A percentile compares a stretch with the other conserved stretches of the same genome.
Evolutionary conservation across 2,329 filamentous ascomycete genomes (phyloP).

Genomic region (Pseudocercospora fijiensis): DNA sequence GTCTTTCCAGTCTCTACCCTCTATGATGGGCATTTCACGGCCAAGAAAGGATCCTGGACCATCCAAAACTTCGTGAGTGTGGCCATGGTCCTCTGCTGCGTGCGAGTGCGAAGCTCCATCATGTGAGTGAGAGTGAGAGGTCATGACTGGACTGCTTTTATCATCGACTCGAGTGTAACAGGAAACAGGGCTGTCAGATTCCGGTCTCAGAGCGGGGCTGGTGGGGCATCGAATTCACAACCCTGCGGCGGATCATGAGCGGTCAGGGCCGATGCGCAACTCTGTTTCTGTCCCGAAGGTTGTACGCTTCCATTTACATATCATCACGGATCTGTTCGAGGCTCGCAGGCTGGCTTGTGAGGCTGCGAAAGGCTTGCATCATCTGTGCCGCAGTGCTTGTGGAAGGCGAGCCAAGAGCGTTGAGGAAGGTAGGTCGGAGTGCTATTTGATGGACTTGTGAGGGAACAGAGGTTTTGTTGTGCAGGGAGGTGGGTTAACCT

Average conservation of each 20-base stretch:
- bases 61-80: slow-evolving; percentile 92
- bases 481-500: too few species aligned
- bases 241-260: neutral
- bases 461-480: too few species aligned
- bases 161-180: neutral
- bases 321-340: neutral
- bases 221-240: neutral
- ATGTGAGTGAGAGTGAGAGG: slow-evolving; percentile 50
- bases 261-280: neutral
- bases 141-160: slow-evolving; percentile 16
- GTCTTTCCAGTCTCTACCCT: slow-evolving; percentile 82
- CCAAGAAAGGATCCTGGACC: slow-evolving; percentile 87
- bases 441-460: too few species aligned
- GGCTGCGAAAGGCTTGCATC: neutral
- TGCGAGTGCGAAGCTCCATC: slow-evolving; percentile 42
- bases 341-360: neutral
- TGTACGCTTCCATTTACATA: neutral
- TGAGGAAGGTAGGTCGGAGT: too few species aligned
- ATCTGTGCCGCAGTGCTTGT: too few species aligned
- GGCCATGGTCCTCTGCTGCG: slow-evolving; percentile 71
- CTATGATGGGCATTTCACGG: slow-evolving; percentile 89
- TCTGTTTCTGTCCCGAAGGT: neutral
- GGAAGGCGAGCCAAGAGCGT: too few species aligned
- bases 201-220: neutral
- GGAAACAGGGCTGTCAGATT: neutral